phyloP scores from a whole-genome alignment of 495 filamentous ascomycete species.

The Daldinia decipiens region DNA sequence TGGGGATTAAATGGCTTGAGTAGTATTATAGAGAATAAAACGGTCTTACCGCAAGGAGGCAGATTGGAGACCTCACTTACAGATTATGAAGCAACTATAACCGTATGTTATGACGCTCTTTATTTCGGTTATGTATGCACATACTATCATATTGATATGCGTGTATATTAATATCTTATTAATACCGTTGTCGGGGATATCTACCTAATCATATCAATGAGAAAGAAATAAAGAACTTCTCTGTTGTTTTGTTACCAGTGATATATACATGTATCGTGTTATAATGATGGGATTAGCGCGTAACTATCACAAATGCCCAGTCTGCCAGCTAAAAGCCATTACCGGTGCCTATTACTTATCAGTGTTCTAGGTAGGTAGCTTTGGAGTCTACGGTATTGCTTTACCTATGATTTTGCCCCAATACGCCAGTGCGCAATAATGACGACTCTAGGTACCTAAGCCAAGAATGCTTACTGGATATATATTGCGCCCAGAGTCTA shows the following conservation, averaged over 20 bases:
- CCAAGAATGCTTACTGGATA: neutral
- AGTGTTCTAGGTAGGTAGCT: too few relatives aligned
- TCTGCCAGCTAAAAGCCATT: too few relatives aligned
- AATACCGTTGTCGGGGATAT: too few relatives aligned
- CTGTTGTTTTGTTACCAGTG: neutral
- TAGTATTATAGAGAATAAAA: neutral
- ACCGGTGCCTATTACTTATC: too few relatives aligned
- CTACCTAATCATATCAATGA: too few relatives aligned
- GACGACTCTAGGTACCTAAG: neutral
- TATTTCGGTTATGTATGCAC: neutral
- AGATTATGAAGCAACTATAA: neutral
- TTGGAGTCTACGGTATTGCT: neutral
- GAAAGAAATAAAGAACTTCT: too few relatives aligned
- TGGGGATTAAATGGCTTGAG: conserved; percentile 9
- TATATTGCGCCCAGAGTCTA: neutral
- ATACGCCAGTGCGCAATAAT: neutral
- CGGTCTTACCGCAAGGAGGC: neutral
- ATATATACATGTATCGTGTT: neutral
- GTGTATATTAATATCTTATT: neutral
- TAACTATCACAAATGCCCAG: conserved; percentile 1
- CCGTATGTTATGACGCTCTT: neutral
- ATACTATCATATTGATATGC: too few relatives aligned
- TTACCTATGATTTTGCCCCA: neutral
- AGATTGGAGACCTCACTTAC: conserved; percentile 31
- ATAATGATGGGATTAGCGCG: conserved; percentile 25